Evolutionary conservation across 1,139 yeast species (phyloP).

Genomic region (Suhomyces yuchorum): DNA sequence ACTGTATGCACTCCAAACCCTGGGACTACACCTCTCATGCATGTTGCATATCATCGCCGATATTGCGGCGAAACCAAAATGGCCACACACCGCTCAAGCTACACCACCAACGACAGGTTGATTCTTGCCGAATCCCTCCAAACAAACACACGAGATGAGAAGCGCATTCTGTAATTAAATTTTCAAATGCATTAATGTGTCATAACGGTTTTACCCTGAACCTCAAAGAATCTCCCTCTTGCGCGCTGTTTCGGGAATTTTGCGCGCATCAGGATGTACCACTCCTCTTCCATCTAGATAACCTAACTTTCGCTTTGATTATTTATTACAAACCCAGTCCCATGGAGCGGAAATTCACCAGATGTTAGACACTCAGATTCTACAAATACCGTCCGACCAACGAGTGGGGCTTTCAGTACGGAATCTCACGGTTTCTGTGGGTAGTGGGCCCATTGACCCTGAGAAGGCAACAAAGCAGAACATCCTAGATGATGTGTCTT

Average conservation of each 20-base stretch:
- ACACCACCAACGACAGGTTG: too few species aligned
- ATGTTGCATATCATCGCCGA: background rate
- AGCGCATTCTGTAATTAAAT: background rate
- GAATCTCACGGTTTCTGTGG: slow-evolving; percentile 35
- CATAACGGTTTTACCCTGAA: background rate
- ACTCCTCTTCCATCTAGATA: background rate
- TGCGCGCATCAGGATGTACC: background rate
- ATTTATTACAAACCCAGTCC: background rate
- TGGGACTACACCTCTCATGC: background rate
- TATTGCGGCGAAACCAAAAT: background rate
- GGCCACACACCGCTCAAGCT: background rate
- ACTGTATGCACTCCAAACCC: background rate
- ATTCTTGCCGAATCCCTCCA: background rate
- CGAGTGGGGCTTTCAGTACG: slow-evolving; percentile 35
- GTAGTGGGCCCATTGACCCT: background rate
- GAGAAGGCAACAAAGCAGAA: slow-evolving; percentile 5
- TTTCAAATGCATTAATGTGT: background rate
- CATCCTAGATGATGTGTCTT: slow-evolving; percentile 50
- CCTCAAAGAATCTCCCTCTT: background rate
- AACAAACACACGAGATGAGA: background rate
- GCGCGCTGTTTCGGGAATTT: background rate
- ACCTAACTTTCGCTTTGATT: background rate
- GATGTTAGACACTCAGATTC: slow-evolving; percentile 6
- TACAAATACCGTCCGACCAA: slow-evolving; percentile 19
- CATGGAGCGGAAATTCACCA: background rate